Evolutionary conservation across 768 basidiomycete genomes (phyloP).

Genomic region (Boletus subcaerulescens): DNA sequence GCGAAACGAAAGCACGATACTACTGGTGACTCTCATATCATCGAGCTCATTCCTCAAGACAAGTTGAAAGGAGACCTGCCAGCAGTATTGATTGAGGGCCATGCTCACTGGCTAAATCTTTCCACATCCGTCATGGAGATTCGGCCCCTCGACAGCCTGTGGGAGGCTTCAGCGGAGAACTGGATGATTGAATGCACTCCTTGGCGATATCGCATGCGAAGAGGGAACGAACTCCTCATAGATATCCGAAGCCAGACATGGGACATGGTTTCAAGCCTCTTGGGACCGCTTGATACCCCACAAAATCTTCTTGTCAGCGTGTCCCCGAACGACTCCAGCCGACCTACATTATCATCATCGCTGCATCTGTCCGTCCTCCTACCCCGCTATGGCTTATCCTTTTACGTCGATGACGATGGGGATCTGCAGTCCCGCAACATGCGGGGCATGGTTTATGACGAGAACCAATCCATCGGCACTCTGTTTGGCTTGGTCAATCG

Average conservation of each 20-base stretch:
- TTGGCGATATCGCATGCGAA: conserved; percentile 5
- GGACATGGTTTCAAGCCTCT: conserved; percentile 24
- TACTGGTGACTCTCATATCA: neutral
- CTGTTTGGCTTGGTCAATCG: conserved; percentile 42
- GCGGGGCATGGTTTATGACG: conserved; percentile 41
- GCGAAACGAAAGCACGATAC: neutral
- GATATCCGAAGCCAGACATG: conserved; percentile 29
- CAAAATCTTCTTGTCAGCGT: conserved; percentile 23
- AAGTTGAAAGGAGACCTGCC: conserved; percentile 28
- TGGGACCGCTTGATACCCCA: conserved; percentile 24
- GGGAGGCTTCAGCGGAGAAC: conserved; percentile 25
- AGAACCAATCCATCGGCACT: conserved; percentile 39
- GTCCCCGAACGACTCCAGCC: neutral
- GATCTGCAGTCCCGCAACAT: conserved; percentile 41
- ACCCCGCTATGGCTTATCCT: conserved; percentile 41
- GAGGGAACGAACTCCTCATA: conserved; percentile 14
- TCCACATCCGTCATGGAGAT: conserved; percentile 24
- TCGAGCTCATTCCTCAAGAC: conserved; percentile 26
- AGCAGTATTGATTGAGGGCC: conserved; percentile 13
- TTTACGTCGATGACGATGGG: conserved; percentile 33
- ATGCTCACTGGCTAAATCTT: conserved; percentile 33
- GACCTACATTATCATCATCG: neutral
- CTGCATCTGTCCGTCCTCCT: conserved; percentile 30
- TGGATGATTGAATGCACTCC: conserved; percentile 23
- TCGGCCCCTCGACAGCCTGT: conserved; percentile 23